A percentile compares a stretch with the other conserved stretches of the same genome.
Conservation (phyloP, 2,329 filamentous ascomycete species). For the Xylariales sp. region DNA sequence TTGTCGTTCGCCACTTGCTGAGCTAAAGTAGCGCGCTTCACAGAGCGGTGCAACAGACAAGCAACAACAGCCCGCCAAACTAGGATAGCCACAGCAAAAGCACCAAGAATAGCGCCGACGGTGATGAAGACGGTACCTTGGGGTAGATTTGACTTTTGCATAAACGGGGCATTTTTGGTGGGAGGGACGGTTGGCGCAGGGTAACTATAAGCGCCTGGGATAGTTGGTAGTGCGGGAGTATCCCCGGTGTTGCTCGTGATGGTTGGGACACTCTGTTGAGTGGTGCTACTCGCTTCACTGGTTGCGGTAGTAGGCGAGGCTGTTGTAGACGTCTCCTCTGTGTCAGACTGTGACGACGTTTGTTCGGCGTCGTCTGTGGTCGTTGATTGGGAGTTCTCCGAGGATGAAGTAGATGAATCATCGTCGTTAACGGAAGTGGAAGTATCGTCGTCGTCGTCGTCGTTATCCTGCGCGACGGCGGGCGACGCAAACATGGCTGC, state of each 20-base stretch:
- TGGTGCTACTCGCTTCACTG: conserved; percentile 30
- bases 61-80: conserved; percentile 89
- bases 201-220: conserved; percentile 69
- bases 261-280: conserved; percentile 33
- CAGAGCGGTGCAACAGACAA: conserved; percentile 91
- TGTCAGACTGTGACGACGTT: conserved; percentile 27
- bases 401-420: conserved; percentile 23
- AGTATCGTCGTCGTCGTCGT: conserved; percentile 19
- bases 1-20: conserved; percentile 79
- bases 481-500: conserved; percentile 42
- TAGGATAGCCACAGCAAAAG: conserved; percentile 83
- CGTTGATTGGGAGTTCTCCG: conserved; percentile 12
- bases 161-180: conserved; percentile 86
- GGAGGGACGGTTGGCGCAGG: conserved; percentile 83
- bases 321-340: conserved; percentile 35
- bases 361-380: conserved; percentile 5
- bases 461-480: conserved; percentile 43
- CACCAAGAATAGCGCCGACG: conserved; percentile 87
- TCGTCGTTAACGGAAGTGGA: conserved; percentile 24
- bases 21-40: conserved; percentile 83
- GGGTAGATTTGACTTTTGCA: conserved; percentile 86
- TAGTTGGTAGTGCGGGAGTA: conserved; percentile 58
- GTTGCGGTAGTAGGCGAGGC: conserved; percentile 33
- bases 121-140: conserved; percentile 97
- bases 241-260: conserved; percentile 28